A percentile compares a stretch with the other conserved stretches of the same genome.
phyloP scores from a whole-genome alignment of 2,329 filamentous ascomycete genomes.

The Diaporthe sp. region DNA sequence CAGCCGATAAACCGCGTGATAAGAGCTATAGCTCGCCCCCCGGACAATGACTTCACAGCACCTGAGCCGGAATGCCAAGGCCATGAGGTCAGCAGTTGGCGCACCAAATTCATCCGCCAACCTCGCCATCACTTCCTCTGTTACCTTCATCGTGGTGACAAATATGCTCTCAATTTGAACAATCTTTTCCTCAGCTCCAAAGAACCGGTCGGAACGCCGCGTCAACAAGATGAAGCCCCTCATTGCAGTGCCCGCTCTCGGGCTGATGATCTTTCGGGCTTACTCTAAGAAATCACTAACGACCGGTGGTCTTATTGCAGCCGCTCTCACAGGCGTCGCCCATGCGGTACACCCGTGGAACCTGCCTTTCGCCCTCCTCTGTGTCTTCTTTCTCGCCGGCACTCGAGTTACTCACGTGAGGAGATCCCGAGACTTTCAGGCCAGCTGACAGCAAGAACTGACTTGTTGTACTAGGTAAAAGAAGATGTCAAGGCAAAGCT shows the following conservation, averaged over 20 bases:
- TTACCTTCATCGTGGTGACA: background rate
- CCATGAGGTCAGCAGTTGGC: background rate
- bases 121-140: background rate
- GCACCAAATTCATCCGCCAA: background rate
- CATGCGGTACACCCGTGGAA: constrained; percentile 96
- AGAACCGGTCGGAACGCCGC: background rate
- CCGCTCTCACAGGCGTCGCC: constrained; percentile 79
- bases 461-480: constrained; percentile 74
- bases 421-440: background rate
- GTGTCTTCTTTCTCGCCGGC: constrained; percentile 88
- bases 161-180: background rate
- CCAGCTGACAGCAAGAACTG: constrained; percentile 23
- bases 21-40: constrained; percentile 18
- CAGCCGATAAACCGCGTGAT: constrained; percentile 1
- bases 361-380: constrained; percentile 87
- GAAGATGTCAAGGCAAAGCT: constrained; percentile 86
- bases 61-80: background rate
- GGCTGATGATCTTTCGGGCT: constrained; percentile 76
- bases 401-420: constrained; percentile 85
- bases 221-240: constrained; percentile 66
- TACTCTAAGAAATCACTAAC: constrained; percentile 84
- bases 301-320: constrained; percentile 78
- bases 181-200: background rate
- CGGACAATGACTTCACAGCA: constrained; percentile 27
- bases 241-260: constrained; percentile 70